These are phyloP conservation scores for Stachybotrys echinatus DNA, from an alignment of 2,329 filamentous ascomycete species.

Conservation along the genomic window DNA sequence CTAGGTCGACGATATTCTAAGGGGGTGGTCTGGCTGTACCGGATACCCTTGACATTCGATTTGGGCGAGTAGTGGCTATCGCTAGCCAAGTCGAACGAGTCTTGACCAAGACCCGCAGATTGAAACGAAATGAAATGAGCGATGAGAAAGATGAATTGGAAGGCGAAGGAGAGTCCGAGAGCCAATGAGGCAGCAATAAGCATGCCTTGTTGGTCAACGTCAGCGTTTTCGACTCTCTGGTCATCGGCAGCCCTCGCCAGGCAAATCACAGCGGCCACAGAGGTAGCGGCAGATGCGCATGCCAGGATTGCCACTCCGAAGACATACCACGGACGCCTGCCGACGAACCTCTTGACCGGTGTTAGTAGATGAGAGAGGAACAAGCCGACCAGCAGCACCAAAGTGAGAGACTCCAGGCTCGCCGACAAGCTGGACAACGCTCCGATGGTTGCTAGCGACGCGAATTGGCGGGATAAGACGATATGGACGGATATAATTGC, in stretches of 20 bases:
- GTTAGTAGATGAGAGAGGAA: constrained; percentile 26
- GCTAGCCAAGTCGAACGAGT: background rate
- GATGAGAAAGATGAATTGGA: constrained; percentile 45
- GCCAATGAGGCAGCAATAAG: constrained; percentile 39
- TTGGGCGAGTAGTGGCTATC: constrained; percentile 13
- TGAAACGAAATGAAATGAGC: constrained; percentile 36
- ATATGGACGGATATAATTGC: constrained; percentile 3
- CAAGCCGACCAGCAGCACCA: constrained; percentile 18
- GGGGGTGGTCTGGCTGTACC: constrained; percentile 41
- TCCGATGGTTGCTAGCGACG: background rate
- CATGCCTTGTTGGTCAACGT: constrained; percentile 21
- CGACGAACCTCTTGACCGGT: constrained; percentile 15
- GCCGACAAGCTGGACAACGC: constrained; percentile 17
- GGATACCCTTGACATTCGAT: constrained; percentile 44
- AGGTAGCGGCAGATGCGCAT: constrained; percentile 39
- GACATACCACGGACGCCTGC: constrained; percentile 15
- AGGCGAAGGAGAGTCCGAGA: constrained; percentile 38
- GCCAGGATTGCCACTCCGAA: constrained; percentile 27
- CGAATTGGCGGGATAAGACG: background rate
- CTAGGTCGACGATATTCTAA: constrained; percentile 25
- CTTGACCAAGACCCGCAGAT: constrained; percentile 4
- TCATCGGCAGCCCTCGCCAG: constrained; percentile 17
- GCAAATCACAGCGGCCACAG: constrained; percentile 37
- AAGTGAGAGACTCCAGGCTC: constrained; percentile 18
- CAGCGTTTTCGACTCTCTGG: constrained; percentile 7